Base-by-base conservation (phyloP, 306 rosid species). In the Boehmeria nivea region DNA sequence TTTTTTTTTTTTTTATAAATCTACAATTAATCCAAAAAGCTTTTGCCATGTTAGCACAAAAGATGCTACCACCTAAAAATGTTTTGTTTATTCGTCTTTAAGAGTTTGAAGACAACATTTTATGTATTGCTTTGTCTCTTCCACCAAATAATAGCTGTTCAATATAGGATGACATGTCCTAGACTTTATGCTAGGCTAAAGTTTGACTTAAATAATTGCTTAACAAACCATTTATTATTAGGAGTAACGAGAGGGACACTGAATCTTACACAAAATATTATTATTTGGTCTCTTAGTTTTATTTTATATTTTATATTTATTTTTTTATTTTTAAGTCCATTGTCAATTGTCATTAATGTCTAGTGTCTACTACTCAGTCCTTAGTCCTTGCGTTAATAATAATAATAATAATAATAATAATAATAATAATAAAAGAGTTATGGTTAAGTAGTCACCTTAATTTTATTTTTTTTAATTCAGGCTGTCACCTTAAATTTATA, bases 151-250 rank as follows among this genome's bases (percentile, higher is more conserved):
- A 11, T 51, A n/a, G 57, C 10, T 27, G 40, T n/a, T 51, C 31
- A 6, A 14, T 51, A 5, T 23, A 22, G 56, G 59, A 33, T 53
- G 40, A 53, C 25, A 24, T 28, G 43, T 31, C 40, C 20, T 2
- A 37, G 23, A 17, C 17, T 53, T 33, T 53, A 40, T 53, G 14
- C 15, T 15, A 5, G 12, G 27, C 9, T 27, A n/a, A n/a, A 31
- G 24, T 28, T 28, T 34, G 43, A 53, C 42, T 28, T 13, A n/a
- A 53, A 53, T 53, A 31, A 53, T 53, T 53, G 59, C 55, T 50
- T 50, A 53, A 2, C 22, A 16, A 27, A 53, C 6, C 42, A 53
- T 31, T 22, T 4, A 8, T 12, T 40, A 40, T 8, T 11, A 4
- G 0, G 16, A 8, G n/a, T 51, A 4, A 51, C 13, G 54, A 22